Percentiles rank a stretch among this genome's conserved stretches.
Conservation (phyloP, 2,329 filamentous ascomycete genomes). For the Scedosporium aurantiacum region DNA sequence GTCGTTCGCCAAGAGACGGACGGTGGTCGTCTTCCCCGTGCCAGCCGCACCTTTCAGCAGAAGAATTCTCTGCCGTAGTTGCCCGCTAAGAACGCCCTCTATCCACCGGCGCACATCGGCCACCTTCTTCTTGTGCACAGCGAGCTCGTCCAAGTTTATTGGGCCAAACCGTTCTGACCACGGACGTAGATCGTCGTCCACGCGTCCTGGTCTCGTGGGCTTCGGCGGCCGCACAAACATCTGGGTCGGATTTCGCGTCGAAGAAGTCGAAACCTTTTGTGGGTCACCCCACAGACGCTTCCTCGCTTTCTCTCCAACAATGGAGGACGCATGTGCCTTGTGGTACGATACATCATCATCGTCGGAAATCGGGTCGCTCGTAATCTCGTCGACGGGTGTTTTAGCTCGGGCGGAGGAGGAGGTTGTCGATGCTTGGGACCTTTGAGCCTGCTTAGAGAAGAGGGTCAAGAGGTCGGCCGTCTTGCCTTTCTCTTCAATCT, state of each 20-base stretch:
- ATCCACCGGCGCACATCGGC: constrained; percentile 77
- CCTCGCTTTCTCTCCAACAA: constrained; percentile 44
- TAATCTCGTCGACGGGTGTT: constrained; percentile 33
- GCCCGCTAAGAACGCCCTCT: constrained; percentile 57
- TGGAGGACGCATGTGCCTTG: constrained; percentile 38
- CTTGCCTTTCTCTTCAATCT: constrained; percentile 37
- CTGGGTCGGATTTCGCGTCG: constrained; percentile 30
- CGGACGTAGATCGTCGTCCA: constrained; percentile 52
- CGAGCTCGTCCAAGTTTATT: constrained; percentile 65
- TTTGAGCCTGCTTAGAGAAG: constrained; percentile 51
- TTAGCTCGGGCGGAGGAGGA: constrained; percentile 7
- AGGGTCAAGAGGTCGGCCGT: constrained; percentile 46
- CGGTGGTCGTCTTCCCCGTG: constrained; percentile 82
- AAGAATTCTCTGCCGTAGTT: constrained; percentile 59
- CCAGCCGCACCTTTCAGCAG: constrained; percentile 85
- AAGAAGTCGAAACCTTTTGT: constrained; percentile 10
- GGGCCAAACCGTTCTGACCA: constrained; percentile 86
- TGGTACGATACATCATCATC: constrained; percentile 45
- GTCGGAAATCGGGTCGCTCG: constrained; percentile 48
- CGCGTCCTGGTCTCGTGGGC: constrained; percentile 15
- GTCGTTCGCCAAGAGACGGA: constrained; percentile 66
- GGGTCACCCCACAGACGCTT: constrained; percentile 35
- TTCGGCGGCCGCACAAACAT: constrained; percentile 37
- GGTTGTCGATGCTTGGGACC: constrained; percentile 19
- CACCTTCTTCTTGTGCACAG: constrained; percentile 91